Evolutionary conservation across 1,284 basidiomycete species (phyloP).

Genomic region (Lentinula novae-zelandiae): DNA sequence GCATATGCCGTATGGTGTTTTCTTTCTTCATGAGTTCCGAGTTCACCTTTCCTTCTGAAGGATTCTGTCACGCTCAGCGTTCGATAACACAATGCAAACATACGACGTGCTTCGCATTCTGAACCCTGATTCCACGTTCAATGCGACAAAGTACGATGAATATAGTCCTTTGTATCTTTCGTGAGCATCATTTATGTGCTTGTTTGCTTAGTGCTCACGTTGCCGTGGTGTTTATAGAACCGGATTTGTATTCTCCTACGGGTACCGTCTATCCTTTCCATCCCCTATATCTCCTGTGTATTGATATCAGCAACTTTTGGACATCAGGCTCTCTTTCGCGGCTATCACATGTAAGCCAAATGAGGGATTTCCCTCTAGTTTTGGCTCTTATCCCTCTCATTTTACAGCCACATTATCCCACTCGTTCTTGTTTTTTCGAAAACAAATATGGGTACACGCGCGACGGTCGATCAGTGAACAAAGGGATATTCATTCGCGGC

Average conservation of each 20-base stretch:
- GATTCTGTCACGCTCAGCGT: slow-evolving; percentile 53
- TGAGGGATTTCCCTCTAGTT: background rate
- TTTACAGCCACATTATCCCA: slow-evolving; percentile 38
- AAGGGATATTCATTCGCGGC: slow-evolving; percentile 77
- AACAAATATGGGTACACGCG: slow-evolving; percentile 61
- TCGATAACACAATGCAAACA: slow-evolving; percentile 56
- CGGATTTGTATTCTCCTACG: slow-evolving; percentile 69
- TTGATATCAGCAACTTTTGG: slow-evolving; percentile 13
- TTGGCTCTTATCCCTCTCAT: background rate
- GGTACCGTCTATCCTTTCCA: slow-evolving; percentile 16
- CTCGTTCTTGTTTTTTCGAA: slow-evolving; percentile 76
- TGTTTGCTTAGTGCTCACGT: background rate
- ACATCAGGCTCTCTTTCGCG: slow-evolving; percentile 48
- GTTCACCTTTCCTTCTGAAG: slow-evolving; percentile 16
- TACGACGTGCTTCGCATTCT: slow-evolving; percentile 76
- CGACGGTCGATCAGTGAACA: slow-evolving; percentile 61
- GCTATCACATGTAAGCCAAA: slow-evolving; percentile 40
- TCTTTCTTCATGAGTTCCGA: background rate
- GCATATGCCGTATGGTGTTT: slow-evolving; percentile 45
- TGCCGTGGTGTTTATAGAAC: slow-evolving; percentile 27
- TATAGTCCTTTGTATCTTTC: slow-evolving; percentile 89
- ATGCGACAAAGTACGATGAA: slow-evolving; percentile 60
- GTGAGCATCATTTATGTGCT: slow-evolving; percentile 24
- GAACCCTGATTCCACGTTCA: slow-evolving; percentile 50
- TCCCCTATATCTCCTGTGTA: slow-evolving; percentile 15